These are phyloP conservation scores for Aspergillus sp. DNA, from an alignment of 2,329 filamentous ascomycete species.

Conservation along the genomic window DNA sequence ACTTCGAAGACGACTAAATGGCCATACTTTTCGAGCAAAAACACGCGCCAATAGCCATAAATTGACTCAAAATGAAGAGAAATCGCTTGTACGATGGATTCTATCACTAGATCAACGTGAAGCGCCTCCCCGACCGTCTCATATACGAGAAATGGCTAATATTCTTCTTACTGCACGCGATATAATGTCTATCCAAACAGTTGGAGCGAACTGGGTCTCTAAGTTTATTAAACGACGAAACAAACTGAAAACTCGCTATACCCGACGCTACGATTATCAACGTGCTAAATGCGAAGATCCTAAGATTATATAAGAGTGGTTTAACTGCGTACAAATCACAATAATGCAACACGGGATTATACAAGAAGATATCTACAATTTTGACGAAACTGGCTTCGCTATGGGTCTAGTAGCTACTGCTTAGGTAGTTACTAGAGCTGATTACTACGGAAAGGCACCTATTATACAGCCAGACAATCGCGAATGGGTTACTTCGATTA, in stretches of 20 bases:
- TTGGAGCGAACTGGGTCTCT: not conserved
- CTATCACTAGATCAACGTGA: not conserved
- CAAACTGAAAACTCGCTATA: not conserved
- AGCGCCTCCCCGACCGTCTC: not conserved
- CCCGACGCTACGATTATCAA: not conserved
- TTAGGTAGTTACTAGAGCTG: not conserved
- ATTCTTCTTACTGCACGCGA: not conserved
- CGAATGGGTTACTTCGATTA: not conserved
- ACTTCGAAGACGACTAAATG: too few relatives aligned
- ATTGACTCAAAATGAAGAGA: not conserved
- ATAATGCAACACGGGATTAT: not conserved
- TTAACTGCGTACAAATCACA: not conserved
- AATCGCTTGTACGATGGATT: not conserved
- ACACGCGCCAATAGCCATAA: not conserved
- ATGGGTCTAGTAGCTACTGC: not conserved
- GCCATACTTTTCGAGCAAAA: not conserved
- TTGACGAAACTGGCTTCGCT: not conserved
- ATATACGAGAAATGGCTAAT: not conserved
- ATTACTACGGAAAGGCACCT: not conserved
- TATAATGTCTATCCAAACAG: not conserved
- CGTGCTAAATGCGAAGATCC: not conserved
- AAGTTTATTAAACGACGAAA: not conserved
- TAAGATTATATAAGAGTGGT: not conserved
- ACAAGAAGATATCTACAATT: not conserved
- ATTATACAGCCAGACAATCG: not conserved